These are phyloP conservation scores for Hanseniaspora lachancei DNA, from an alignment of 805 yeast genomes.

Conservation along the genomic window DNA sequence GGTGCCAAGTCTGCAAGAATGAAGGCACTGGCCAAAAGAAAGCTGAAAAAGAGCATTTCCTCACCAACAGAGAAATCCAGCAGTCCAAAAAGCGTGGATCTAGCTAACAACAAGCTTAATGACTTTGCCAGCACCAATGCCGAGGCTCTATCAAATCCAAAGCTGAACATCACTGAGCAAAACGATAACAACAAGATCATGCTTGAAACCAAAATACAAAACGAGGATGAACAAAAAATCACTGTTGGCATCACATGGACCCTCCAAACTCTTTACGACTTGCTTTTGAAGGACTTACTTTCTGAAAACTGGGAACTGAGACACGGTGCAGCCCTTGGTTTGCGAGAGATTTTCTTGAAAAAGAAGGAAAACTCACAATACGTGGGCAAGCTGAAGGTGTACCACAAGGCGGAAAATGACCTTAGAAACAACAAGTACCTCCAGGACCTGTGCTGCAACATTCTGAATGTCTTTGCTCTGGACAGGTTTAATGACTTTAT, in stretches of 20 bases:
- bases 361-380: slow-evolving; percentile 69
- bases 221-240: slow-evolving; percentile 51
- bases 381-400: slow-evolving; percentile 69
- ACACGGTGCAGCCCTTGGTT: slow-evolving; percentile 89
- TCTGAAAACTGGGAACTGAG: slow-evolving; percentile 86
- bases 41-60: slow-evolving; percentile 58
- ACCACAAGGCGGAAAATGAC: slow-evolving; percentile 48
- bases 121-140: slow-evolving; percentile 20
- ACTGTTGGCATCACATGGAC: slow-evolving; percentile 79
- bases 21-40: slow-evolving; percentile 87
- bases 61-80: slow-evolving; percentile 16
- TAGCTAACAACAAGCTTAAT: slow-evolving; percentile 4
- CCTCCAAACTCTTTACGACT: slow-evolving; percentile 82
- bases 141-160: slow-evolving; percentile 26
- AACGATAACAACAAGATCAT: slow-evolving; percentile 62
- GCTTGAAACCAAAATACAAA: slow-evolving; percentile 64
- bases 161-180: slow-evolving; percentile 59
- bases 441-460: slow-evolving; percentile 76
- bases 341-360: slow-evolving; percentile 52
- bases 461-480: slow-evolving; percentile 74
- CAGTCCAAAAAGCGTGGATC: slow-evolving; percentile 24
- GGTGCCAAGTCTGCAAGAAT: slow-evolving; percentile 48
- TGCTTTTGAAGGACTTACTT: slow-evolving; percentile 64
- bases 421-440: slow-evolving; percentile 51
- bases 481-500: slow-evolving; percentile 96